Evolutionary conservation across 176 grass and related monocot species (phyloP), one percentile per base, ranked within the genome.

Genomic region (Saccharum officinarum): DNA sequence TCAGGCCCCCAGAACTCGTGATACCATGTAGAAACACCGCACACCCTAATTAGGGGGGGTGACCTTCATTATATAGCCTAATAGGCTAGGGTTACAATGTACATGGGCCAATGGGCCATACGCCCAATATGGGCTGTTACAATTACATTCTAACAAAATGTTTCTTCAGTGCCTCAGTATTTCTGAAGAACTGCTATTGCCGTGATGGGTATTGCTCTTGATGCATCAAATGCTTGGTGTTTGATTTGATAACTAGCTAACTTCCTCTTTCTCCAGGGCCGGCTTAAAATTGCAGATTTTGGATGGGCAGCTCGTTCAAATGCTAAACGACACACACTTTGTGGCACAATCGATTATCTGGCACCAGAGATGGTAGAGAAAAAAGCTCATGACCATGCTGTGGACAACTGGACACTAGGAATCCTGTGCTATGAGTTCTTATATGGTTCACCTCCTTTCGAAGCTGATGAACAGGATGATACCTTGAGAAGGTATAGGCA

Each of bases 331-430:
- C 90, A 96, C 70, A 99, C 97, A 68, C 89, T 99, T 61, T 99
- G 93, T 84, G 97, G 97, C 17, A 99, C 97, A 20, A 89, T 96
- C 4, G 97, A 99, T 79, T 99, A 96, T 73, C 90, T 96, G 47
- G 93, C 97, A 79, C 97, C 93, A 38, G 97, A 99, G 81, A 92
- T 99, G 97, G 46, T 92, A 62, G 93, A 99, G 84, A 99, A 94
- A 80, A 99, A 80, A 65, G 88, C 94, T 22, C 97, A 99, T 6
- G 97, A 92, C 73, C 62, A 99, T 81, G 92, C 91, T n/a, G 93
- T 99, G 39, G 93, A 99, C 70, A 96, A 96, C 75, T 99, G 97
- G 93, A 99, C 93, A 44, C 52, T 98, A 64, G 93, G 95, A 40
- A 92, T 98, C 80, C 83, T 98, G 70, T 95, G 93, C 75, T 98